Percentiles rank a stretch among this genome's conserved stretches.
Evolutionary conservation across 169 alveolate species (phyloP).

Genomic region (Neospora caninum): DNA sequence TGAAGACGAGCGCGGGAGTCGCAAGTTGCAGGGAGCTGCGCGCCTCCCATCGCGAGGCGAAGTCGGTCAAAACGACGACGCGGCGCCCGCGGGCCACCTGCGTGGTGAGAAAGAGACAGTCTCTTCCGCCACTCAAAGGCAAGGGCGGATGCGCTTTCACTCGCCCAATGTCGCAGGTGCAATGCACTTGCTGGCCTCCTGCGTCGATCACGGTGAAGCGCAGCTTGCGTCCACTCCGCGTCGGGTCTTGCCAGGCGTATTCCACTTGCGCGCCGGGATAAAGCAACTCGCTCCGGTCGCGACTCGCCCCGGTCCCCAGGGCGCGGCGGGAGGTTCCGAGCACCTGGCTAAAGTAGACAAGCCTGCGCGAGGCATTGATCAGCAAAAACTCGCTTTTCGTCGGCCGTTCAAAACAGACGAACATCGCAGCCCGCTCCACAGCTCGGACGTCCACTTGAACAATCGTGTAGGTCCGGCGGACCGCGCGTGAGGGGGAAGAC

Average conservation of each 20-base stretch:
- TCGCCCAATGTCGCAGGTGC: slow-evolving; percentile 59
- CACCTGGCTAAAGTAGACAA: slow-evolving; percentile 58
- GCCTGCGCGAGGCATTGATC: slow-evolving; percentile 41
- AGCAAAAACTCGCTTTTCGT: slow-evolving; percentile 39
- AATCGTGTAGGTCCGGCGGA: slow-evolving; percentile 42
- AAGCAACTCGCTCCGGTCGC: slow-evolving; percentile 57
- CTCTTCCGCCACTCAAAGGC: slow-evolving; percentile 41
- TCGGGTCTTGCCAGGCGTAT: slow-evolving; percentile 67
- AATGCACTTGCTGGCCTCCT: slow-evolving; percentile 40
- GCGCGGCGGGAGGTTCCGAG: neutral
- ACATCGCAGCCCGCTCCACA: slow-evolving; percentile 50
- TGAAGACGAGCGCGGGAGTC: neutral
- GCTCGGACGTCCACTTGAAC: slow-evolving; percentile 55
- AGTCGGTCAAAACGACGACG: neutral
- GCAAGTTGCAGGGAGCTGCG: neutral
- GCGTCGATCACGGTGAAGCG: slow-evolving; percentile 59
- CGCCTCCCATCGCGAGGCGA: neutral
- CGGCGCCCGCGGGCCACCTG: slow-evolving; percentile 34
- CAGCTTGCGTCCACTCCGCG: slow-evolving; percentile 28
- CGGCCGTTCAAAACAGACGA: slow-evolving; percentile 51
- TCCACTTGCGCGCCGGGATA: slow-evolving; percentile 49
- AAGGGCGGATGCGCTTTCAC: slow-evolving; percentile 54
- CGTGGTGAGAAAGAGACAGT: slow-evolving; percentile 42
- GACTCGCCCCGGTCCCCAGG: slow-evolving; percentile 19
- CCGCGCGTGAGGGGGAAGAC: neutral